Evolutionary conservation across 768 basidiomycete genomes (phyloP), one percentile per base, ranked within the genome.

Genomic region (Boletus huronensis): DNA sequence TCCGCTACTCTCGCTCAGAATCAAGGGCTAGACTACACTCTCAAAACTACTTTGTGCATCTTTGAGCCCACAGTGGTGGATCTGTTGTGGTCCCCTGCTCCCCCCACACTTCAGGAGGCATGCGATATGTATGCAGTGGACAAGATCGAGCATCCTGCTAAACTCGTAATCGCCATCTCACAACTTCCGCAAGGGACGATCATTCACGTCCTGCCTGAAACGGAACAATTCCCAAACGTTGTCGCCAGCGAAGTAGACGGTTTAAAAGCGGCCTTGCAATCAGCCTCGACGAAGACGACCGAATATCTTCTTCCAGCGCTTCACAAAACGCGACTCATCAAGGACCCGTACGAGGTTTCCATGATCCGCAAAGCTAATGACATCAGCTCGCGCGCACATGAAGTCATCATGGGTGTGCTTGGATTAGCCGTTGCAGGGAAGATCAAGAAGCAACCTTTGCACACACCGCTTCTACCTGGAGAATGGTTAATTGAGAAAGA

Each of bases 401-500:
- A 94, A 70, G 81, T 84, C 7, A 83, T 98, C 47, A 98, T 98
- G 96, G 79, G 90, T 8, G 85, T 96, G 9, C 79, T 97, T 14
- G 94, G 94, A 3, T 72, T 77, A 45, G 85, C 85, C 4, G 88
- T 88, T 19, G 81, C 82, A 48, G 79, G 79, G 17, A 75, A 76
- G 49, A 78, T 87, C 54, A 68, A 71, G 58, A 70, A 73, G 13
- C 80, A 72, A 5, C 75, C 75, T 31, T 65, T 65, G 2, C 61
- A 55, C 4, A 72, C 73, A 10, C 84, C 83, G 0, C 71, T 81
- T 5, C 74, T 91, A 3, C 90, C 89, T 2, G 77, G 79, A 3
- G 88, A 94, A 63, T 97, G 95, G 89, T 74, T 92, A 42, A 90
- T 98, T 16, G 84, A 90, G 73, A 90, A 88, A 61, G 96, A 98